These are phyloP conservation scores for Tricholomella constricta DNA, from an alignment of 768 basidiomycete species.

Conservation along the genomic window DNA sequence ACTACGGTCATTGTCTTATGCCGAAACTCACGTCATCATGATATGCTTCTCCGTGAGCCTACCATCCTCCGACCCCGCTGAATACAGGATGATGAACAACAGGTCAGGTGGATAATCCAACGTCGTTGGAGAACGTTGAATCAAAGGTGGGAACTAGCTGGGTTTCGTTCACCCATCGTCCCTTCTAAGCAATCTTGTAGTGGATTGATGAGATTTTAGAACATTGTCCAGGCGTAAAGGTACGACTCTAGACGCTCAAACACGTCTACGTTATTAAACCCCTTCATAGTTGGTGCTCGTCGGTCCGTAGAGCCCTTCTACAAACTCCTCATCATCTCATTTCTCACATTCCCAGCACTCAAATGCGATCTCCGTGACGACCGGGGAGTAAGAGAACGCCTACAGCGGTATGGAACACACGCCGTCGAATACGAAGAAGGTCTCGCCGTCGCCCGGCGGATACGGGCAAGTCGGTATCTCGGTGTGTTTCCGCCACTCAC, in stretches of 20 bases:
- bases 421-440: slow-evolving; percentile 94
- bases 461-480: slow-evolving; percentile 91
- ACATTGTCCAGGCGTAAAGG: slow-evolving; percentile 95
- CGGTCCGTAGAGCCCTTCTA: slow-evolving; percentile 54
- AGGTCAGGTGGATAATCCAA: slow-evolving; percentile 84
- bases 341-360: slow-evolving; percentile 56
- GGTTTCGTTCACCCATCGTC: neutral
- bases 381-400: slow-evolving; percentile 63
- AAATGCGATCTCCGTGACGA: slow-evolving; percentile 98
- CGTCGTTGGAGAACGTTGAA: slow-evolving; percentile 96
- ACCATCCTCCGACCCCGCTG: slow-evolving; percentile 12
- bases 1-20: slow-evolving; percentile 90
- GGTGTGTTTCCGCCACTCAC: slow-evolving; percentile 50
- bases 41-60: slow-evolving; percentile 86
- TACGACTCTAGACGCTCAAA: slow-evolving; percentile 33
- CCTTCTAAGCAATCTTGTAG: slow-evolving; percentile 37
- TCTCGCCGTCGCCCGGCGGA: slow-evolving; percentile 81
- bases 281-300: slow-evolving; percentile 75
- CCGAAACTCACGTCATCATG: slow-evolving; percentile 96
- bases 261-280: slow-evolving; percentile 10
- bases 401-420: slow-evolving; percentile 68
- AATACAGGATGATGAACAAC: neutral
- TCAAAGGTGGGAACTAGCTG: slow-evolving; percentile 66
- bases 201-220: slow-evolving; percentile 94
- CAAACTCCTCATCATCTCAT: slow-evolving; percentile 2